Evolutionary conservation across 192 early-diverging fungal genomes (phyloP), one percentile per base, ranked within the genome.

Genomic region (Coemansia guatemalensis): DNA sequence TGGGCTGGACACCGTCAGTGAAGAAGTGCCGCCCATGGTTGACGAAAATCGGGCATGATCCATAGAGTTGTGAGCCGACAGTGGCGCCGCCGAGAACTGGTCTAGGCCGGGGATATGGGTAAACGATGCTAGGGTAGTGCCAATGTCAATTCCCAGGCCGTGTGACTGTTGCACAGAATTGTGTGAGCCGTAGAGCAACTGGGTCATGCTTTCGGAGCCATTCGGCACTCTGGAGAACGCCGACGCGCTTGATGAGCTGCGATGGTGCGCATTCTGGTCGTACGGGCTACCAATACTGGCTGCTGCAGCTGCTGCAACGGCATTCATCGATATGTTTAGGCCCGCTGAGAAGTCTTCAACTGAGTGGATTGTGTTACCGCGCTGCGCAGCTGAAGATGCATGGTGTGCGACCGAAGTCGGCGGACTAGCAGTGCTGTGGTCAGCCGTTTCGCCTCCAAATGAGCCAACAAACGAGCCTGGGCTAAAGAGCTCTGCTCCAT

Each of bases 291-390:
- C 53, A 58, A 73, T 74, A 0, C 71, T 67, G 0, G 66, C 69
- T 3, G 66, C 73, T 14, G 54, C 58, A 25, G 60, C 60, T 11
- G 67, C 60, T 1, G 59, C 64, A 8, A 51, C 66, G 7, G 76
- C 71, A 56, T 80, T 80, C 77, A 80, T 80, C 1, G 67, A 61
- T 47, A 80, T 80, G 32, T 80, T 72, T 9, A 80, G 64, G 3
- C 77, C 77, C 2, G 71, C 52, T 26, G 77, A 70, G 57, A 74
- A 71, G 62, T 74, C 72, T 0, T 80, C 71, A 24, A 73, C 39
- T 17, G 39, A 17, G 39, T 44, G 39, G 17, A 44, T 44, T 17
- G 39, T 44, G 39, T 14, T 60, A 2, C 52, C 49, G 14, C 48
- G 58, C 35, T 48, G 53, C 8, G 23, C 48, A 48, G 63, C 58